phyloP scores from a whole-genome alignment of 139 green algal species.

The Trebouxia sp. region DNA sequence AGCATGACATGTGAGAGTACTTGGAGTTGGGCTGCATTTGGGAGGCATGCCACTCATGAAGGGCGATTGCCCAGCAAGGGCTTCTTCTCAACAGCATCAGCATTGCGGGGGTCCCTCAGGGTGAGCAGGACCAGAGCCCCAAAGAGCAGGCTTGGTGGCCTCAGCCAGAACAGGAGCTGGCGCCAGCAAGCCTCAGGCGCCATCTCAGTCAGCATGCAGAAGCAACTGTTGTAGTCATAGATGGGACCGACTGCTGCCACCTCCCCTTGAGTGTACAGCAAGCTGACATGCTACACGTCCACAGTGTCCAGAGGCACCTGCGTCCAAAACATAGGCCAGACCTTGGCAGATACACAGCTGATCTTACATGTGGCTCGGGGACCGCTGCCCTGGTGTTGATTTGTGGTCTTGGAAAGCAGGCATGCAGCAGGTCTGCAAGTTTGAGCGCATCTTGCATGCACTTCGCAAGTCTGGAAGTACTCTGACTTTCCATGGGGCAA shows the following conservation, averaged over 20 bases:
- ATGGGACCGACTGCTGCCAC: slow-evolving; percentile 79
- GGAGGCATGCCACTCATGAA: slow-evolving; percentile 6
- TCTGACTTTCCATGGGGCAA: no score
- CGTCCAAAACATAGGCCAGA: no score
- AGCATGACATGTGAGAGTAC: no score
- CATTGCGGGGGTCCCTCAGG: slow-evolving; percentile 57
- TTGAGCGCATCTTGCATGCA: no score
- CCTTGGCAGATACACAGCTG: no score
- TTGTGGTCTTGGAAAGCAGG: no score
- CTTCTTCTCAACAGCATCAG: neutral
- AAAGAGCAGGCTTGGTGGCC: slow-evolving; percentile 65
- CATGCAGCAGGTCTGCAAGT: no score
- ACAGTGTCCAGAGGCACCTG: slow-evolving; percentile 77
- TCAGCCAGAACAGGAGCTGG: slow-evolving; percentile 65
- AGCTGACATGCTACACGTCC: slow-evolving; percentile 72
- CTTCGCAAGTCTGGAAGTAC: no score
- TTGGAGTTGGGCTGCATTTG: neutral
- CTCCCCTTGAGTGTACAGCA: slow-evolving; percentile 82
- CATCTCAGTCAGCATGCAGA: slow-evolving; percentile 49
- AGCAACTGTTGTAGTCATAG: slow-evolving; percentile 82
- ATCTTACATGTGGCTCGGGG: no score
- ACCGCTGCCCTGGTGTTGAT: no score
- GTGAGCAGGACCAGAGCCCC: slow-evolving; percentile 59
- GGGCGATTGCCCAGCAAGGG: neutral
- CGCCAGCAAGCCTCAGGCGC: slow-evolving; percentile 55